These are phyloP conservation scores for Candida glucosophila DNA, from an alignment of 1,139 yeast species.

Conservation along the genomic window DNA sequence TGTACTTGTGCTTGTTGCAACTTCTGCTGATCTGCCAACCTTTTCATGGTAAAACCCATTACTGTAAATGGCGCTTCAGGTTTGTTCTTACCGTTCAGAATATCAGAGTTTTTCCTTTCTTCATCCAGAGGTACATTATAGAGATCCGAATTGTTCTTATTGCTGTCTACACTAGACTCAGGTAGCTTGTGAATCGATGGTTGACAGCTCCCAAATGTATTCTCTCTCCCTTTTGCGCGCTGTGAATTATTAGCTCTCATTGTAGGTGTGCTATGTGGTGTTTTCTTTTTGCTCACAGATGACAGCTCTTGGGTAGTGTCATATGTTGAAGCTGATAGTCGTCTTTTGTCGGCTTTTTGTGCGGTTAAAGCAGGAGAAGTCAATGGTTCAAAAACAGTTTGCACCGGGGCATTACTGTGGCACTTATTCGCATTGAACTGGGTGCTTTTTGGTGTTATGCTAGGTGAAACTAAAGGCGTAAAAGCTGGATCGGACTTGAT, in stretches of 20 bases:
- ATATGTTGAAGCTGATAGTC: conserved; percentile 15
- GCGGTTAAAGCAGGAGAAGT: conserved; percentile 64
- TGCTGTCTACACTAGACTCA: conserved; percentile 21
- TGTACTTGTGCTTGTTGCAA: conserved; percentile 1
- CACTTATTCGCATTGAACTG: conserved; percentile 14
- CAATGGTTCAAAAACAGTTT: conserved; percentile 35
- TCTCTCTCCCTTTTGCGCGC: too few relatives aligned
- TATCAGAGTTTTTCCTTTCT: too few relatives aligned
- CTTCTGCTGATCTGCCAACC: conserved; percentile 29
- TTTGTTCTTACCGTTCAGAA: too few relatives aligned
- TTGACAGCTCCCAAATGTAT: too few relatives aligned
- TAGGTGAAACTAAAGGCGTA: conserved; percentile 74
- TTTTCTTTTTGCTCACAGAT: conserved; percentile 23
- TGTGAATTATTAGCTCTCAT: too few relatives aligned
- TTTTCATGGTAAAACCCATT: conserved; percentile 45
- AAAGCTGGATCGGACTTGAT: conserved; percentile 44
- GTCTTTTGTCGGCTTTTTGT: conserved; percentile 22
- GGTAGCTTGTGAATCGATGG: too few relatives aligned
- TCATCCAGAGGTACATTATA: too few relatives aligned
- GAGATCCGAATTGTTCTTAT: too few relatives aligned
- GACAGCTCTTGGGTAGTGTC: background rate
- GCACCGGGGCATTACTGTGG: conserved; percentile 17
- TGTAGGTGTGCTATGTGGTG: conserved; percentile 44
- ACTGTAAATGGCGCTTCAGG: conserved; percentile 17
- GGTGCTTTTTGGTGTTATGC: conserved; percentile 55